A percentile compares a stretch with the other conserved stretches of the same genome.
These are phyloP conservation scores for Globisporangium nodosum DNA, from an alignment of 352 stramenopile species.

Conservation along the genomic window DNA sequence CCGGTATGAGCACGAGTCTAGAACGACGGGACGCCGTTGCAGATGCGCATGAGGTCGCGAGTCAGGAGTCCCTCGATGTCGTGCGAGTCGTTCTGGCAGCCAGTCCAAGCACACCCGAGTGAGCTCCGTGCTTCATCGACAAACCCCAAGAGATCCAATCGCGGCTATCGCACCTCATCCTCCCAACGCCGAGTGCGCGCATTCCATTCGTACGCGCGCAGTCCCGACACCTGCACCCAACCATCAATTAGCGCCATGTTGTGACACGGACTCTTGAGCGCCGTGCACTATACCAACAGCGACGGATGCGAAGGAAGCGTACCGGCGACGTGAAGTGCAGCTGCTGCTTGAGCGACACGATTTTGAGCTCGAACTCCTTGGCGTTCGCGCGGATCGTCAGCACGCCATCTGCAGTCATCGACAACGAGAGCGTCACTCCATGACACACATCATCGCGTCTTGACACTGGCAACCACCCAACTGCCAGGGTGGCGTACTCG, in stretches of 20 bases:
- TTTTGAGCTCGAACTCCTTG: conserved; percentile 61
- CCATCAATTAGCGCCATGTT: background rate
- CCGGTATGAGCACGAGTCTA: conserved; percentile 15
- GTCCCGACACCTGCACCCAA: conserved; percentile 50
- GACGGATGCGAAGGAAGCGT: background rate
- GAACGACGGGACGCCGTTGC: conserved; percentile 63
- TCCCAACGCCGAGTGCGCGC: conserved; percentile 62
- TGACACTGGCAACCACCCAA: background rate
- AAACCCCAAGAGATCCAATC: background rate
- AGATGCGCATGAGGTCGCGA: conserved; percentile 76
- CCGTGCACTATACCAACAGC: background rate
- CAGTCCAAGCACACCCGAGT: background rate
- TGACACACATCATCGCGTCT: background rate
- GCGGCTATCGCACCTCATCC: conserved; percentile 41
- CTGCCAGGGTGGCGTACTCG: conserved; percentile 14
- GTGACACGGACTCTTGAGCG: no score
- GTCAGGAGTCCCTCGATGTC: conserved; percentile 78
- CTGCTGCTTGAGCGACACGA: conserved; percentile 56
- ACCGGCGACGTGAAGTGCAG: conserved; percentile 66
- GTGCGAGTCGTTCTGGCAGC: conserved; percentile 56
- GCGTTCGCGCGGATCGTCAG: conserved; percentile 44
- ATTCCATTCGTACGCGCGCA: conserved; percentile 76
- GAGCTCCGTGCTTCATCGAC: background rate
- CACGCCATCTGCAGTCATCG: conserved; percentile 18
- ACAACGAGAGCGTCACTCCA: background rate